These are phyloP conservation scores for Trichosporon ovoides DNA, from an alignment of 1,284 basidiomycete species.

Conservation along the genomic window DNA sequence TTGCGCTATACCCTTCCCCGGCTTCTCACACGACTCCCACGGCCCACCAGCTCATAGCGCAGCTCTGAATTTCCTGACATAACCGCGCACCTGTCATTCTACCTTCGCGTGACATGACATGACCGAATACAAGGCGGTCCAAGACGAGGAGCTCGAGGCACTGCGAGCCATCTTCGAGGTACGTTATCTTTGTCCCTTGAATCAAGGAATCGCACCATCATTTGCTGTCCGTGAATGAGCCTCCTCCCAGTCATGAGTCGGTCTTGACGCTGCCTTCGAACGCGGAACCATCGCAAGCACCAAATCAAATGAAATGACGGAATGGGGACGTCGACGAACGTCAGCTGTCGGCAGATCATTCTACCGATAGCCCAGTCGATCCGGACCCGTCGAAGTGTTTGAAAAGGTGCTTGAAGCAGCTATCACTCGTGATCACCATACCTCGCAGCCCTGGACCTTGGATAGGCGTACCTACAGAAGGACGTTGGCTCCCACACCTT, in stretches of 20 bases:
- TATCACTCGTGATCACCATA: too few relatives aligned
- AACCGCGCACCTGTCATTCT: neutral
- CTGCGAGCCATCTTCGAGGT: constrained; percentile 44
- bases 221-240: neutral
- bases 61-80: neutral
- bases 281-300: too few relatives aligned
- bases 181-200: neutral
- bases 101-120: neutral
- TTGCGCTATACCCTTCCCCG: constrained; percentile 3
- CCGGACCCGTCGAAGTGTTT: too few relatives aligned
- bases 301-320: too few relatives aligned
- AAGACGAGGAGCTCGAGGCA: constrained; percentile 44
- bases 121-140: constrained; percentile 29
- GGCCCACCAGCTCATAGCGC: neutral
- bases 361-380: too few relatives aligned
- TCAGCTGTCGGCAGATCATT: too few relatives aligned
- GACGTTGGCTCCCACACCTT: too few relatives aligned
- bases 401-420: too few relatives aligned
- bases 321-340: too few relatives aligned
- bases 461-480: too few relatives aligned
- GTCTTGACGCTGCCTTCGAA: too few relatives aligned
- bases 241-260: neutral
- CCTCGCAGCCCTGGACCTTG: too few relatives aligned
- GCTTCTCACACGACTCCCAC: neutral
- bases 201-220: neutral